Base-by-base conservation (phyloP, 257 asterid species). In the Jacaranda copaia region DNA sequence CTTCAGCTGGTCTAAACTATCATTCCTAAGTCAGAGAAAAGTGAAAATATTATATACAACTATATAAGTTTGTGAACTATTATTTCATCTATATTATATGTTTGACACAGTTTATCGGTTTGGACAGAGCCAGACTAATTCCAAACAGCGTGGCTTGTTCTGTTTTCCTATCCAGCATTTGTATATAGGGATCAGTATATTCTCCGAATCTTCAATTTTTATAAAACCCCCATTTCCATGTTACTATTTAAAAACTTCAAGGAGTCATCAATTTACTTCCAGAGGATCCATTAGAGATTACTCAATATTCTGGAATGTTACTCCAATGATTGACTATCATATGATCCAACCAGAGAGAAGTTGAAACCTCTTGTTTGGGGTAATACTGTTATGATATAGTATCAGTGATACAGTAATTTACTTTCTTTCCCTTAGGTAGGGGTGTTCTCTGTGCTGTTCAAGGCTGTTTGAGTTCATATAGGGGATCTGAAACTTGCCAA, bases 221-320 rank as follows among this genome's bases (percentile, higher is more conserved):
- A 52, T 16, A 51, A 57, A 72, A 10, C 3, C 9, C 6, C 52
- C 56, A 12, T 42, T 56, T 39, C 18, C 35, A 19, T 35, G n/a
- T 13, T 38, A 61, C 4, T 71, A 39, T 36, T 39, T 55, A 18
- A 70, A 39, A 56, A 19, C 19, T 72, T 70, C 13, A 55, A 40
- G 18, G 35, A 55, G 49, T 36, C 40, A 71, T 55, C 57, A 51
- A 61, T 61, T 7, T 20, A 61, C 68, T 61, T 38, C 3, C 18
- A 35, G 66, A 59, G 66, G 66, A 15, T 18, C 36, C 76, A 71
- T 53, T 71, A 53, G 51, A 71, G 68, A 61, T 35, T 25, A 25
- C 66, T 32, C 16, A 25, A 13, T 18, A 10, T 59, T 59, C 25
- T 8, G n/a, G 39, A 19, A 59, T 59, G 42, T 19, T 13, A 8